Conservation (phyloP, 2,329 filamentous ascomycete genomes). For the Xylaria hypoxylon region DNA sequence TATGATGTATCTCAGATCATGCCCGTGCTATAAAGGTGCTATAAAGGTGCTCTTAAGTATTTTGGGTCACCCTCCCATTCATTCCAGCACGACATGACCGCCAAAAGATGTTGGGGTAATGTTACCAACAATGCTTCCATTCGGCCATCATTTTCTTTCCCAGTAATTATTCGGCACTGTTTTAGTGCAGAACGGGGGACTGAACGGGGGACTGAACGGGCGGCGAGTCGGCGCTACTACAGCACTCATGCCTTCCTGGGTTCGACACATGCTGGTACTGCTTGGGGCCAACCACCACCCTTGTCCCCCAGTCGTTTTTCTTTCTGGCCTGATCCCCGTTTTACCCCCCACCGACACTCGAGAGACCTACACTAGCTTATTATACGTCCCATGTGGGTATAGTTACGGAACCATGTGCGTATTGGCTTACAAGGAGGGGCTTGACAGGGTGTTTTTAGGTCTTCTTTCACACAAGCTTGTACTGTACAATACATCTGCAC, state of each 20-base stretch:
- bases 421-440: conserved; percentile 36
- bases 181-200: conserved; percentile 23
- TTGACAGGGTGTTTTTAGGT: conserved; percentile 26
- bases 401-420: conserved; percentile 40
- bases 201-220: too few relatives aligned
- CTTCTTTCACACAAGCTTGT: conserved; percentile 26
- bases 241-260: conserved; percentile 25
- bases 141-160: conserved; percentile 13
- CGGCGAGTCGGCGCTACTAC: conserved; percentile 34
- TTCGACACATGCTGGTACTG: conserved; percentile 28
- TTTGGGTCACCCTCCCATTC: not conserved
- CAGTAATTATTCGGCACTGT: conserved; percentile 27
- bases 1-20: conserved; percentile 9
- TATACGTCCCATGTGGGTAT: conserved; percentile 36
- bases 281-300: conserved; percentile 21
- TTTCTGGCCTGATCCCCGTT: conserved; percentile 32
- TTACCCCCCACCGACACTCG: conserved; percentile 29
- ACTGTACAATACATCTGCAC: conserved; percentile 30
- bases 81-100: conserved; percentile 11
- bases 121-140: conserved; percentile 18
- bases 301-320: conserved; percentile 25
- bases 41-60: not conserved
- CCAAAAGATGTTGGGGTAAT: conserved; percentile 26
- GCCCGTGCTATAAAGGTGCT: not conserved
- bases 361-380: conserved; percentile 32